These are phyloP conservation scores for Candida corydali DNA, from an alignment of 805 yeast genomes.

Conservation along the genomic window DNA sequence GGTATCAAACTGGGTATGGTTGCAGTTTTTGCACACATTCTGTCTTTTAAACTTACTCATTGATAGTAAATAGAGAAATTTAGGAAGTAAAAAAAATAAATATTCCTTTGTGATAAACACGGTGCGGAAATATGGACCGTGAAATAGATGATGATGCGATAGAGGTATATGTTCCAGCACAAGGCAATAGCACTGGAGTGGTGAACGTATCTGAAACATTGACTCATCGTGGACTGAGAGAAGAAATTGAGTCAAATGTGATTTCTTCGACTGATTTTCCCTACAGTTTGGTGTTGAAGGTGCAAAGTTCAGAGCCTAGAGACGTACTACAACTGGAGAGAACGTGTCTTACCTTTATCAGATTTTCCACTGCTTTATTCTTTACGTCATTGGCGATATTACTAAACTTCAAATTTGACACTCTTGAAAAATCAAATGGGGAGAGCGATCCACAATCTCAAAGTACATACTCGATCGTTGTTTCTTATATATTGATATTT, in stretches of 20 bases:
- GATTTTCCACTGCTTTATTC: constrained; percentile 42
- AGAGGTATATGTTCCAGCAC: neutral
- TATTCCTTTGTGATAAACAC: neutral
- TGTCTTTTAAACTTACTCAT: constrained; percentile 5
- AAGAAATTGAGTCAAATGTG: neutral
- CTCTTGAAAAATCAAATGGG: constrained; percentile 14
- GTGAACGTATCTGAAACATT: neutral
- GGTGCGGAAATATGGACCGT: neutral
- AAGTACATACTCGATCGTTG: constrained; percentile 20
- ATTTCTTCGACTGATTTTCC: constrained; percentile 13
- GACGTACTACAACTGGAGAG: constrained; percentile 53
- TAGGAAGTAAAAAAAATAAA: neutral
- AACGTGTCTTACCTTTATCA: constrained; percentile 46
- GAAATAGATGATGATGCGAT: neutral
- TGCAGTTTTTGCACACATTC: constrained; percentile 21
- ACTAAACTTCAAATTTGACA: constrained; percentile 41
- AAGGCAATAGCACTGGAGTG: constrained; percentile 1
- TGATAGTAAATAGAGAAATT: neutral
- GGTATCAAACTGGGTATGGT: constrained; percentile 18
- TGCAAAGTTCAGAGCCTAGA: constrained; percentile 47
- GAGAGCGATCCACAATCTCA: constrained; percentile 6
- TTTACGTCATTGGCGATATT: constrained; percentile 45
- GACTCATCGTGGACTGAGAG: neutral
- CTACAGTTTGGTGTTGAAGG: constrained; percentile 17
- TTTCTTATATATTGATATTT: constrained; percentile 34